Conservation (phyloP, 176 grass and related monocot genomes). For the Avena sativa region DNA sequence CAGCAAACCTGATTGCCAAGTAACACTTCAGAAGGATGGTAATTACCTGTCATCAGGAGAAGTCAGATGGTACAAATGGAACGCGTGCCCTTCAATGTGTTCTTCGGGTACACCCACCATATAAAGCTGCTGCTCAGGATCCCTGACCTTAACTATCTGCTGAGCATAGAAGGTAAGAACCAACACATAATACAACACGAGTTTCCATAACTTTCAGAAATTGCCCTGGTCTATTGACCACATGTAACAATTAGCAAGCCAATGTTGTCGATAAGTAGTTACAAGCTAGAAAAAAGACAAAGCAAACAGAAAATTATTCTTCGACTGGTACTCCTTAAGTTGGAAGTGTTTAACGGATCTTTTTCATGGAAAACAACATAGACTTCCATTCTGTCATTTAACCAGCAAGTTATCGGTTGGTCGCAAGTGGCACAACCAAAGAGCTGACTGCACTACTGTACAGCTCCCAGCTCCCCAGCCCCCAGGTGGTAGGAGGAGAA, state of each 20-base stretch:
- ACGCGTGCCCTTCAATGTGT: constrained; percentile 82
- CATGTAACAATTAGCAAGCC: neutral
- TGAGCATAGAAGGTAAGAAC: neutral
- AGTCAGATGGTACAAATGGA: constrained; percentile 89
- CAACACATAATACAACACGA: constrained; percentile 29
- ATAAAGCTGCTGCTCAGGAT: constrained; percentile 76
- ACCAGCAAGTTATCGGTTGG: neutral
- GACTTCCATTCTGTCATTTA: constrained; percentile 17
- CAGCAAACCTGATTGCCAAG: constrained; percentile 10
- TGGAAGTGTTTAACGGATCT: neutral
- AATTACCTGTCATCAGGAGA: constrained; percentile 82
- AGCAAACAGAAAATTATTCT: neutral
- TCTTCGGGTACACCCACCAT: constrained; percentile 97
- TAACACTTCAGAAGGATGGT: constrained; percentile 32
- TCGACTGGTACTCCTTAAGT: neutral
- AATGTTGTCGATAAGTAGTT: neutral
- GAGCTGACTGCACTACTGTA: neutral
- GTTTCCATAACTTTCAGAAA: neutral
- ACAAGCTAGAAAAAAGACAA: neutral
- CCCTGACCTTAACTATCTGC: constrained; percentile 81
- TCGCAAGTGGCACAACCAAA: neutral
- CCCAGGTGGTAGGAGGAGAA: neutral
- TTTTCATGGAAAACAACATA: neutral
- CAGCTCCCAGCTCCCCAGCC: neutral
- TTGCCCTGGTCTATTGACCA: neutral